Conservation (phyloP, 176 grass and related monocot species). For the Aegilops bicornis region DNA sequence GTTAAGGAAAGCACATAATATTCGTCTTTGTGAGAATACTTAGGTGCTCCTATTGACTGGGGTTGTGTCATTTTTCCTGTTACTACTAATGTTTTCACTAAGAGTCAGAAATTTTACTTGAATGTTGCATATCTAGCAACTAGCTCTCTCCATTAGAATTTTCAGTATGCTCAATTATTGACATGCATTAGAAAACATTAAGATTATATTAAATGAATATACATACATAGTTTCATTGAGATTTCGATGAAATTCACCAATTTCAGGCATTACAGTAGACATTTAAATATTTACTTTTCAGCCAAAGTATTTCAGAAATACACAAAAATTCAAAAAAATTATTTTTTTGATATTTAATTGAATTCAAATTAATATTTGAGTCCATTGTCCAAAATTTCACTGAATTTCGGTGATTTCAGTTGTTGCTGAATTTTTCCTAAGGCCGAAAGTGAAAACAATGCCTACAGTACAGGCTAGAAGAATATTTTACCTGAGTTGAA, state of each 20-base stretch:
- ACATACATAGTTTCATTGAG: not conserved
- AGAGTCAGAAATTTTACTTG: not conserved
- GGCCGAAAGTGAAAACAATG: no score
- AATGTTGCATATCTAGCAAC: not conserved
- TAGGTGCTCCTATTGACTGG: not conserved
- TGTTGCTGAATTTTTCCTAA: no score
- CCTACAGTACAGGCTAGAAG: not conserved
- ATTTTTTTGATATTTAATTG: no score
- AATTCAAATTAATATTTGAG: no score
- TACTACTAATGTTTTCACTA: not conserved
- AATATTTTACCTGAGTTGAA: conserved; percentile 54
- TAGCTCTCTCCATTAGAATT: not conserved
- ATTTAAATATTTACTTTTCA: no score
- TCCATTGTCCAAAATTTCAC: no score
- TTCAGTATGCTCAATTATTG: not conserved
- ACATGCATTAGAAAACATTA: not conserved
- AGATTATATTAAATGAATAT: not conserved
- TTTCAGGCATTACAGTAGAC: no score
- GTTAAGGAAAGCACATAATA: not conserved
- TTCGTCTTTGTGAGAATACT: not conserved
- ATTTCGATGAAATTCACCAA: no score
- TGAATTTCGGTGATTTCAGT: no score
- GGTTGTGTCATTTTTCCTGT: not conserved
- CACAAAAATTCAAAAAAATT: no score
- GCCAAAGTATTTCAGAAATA: no score